Evolutionary conservation across 2,329 filamentous ascomycete species (phyloP), one percentile per base, ranked within the genome.

Genomic region (Talaromyces sp.): DNA sequence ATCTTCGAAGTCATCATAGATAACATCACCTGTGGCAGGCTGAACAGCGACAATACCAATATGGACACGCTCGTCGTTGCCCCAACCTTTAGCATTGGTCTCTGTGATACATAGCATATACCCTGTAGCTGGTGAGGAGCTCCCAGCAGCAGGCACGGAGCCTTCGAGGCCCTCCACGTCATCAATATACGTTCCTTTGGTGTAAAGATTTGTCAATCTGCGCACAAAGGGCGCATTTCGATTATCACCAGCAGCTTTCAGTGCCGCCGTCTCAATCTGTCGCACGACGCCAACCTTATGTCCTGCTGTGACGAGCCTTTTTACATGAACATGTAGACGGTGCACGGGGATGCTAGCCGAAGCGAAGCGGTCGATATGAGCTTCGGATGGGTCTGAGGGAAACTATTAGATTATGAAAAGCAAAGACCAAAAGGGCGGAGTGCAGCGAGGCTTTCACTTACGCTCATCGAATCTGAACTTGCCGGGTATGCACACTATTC

Each of bases 141-240:
- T 78, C n/a, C 82, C 85, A 0, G 85, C 81, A 1, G 82, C 79
- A 35, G 82, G 78, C 57, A 76, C 61, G 65, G 78, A 65, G 50
- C 76, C 63, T 47, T 89, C 88, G 4, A 96, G 74, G 22, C 90
- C 90, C 57, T 94, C 93, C 9, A 90, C 82, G 70, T 99, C 94
- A 67, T 97, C 94, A 51, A 99, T 88, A 64, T 97, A 99, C 2
- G 94, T 99, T 39, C 92, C 94, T 72, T 97, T 99, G 8, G 94
- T 99, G 74, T 99, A 99, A 6, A 99, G 81, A 67, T 96, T 97
- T 14, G 94, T 97, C 65, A 99, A 85, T 65, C 96, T 94, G 32
- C 94, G 86, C 33, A 91, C 84, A 64, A 99, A 99, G 0, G 94
- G 92, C 0, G 91, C 84, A 67, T 96, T 97, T 52, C 90, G 86